A percentile compares a stretch with the other conserved stretches of the same genome.
phyloP scores from a whole-genome alignment of 148 eudicot species.

The Vaccinium vitisidaea region DNA sequence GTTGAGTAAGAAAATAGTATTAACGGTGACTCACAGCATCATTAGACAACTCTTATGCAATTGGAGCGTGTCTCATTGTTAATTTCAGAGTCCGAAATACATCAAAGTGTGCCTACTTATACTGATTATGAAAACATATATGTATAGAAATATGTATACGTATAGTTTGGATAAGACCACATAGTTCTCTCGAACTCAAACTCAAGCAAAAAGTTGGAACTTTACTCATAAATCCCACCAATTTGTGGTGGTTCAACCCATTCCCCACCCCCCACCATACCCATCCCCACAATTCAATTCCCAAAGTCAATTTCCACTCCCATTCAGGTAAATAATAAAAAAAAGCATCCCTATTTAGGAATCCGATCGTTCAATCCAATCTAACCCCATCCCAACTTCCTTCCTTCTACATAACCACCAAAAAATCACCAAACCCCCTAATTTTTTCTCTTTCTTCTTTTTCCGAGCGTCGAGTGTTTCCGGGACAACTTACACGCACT shows the following conservation, averaged over 20 bases:
- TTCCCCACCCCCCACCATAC: constrained; percentile 14
- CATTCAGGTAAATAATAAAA: background rate
- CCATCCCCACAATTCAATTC: background rate
- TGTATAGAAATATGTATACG: no score
- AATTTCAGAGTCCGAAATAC: no score
- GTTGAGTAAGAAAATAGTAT: no score
- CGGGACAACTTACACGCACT: no score
- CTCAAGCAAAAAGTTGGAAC: constrained; percentile 13
- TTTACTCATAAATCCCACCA: background rate
- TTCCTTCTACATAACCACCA: constrained; percentile 1
- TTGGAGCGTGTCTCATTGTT: no score
- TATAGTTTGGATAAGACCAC: no score
- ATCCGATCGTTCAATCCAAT: constrained; percentile 18
- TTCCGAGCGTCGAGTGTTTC: background rate
- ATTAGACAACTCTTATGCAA: no score
- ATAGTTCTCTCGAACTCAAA: background rate
- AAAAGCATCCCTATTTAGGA: constrained; percentile 8
- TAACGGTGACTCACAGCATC: no score
- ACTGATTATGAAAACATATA: no score
- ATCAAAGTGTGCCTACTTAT: no score
- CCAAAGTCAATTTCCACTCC: constrained; percentile 19
- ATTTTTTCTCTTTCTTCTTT: background rate
- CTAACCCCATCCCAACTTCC: constrained; percentile 17
- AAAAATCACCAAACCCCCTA: background rate
- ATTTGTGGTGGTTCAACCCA: constrained; percentile 37